Evolutionary conservation across 2,329 filamentous ascomycete species (phyloP).

Genomic region (Sporothrix variecibatus): DNA sequence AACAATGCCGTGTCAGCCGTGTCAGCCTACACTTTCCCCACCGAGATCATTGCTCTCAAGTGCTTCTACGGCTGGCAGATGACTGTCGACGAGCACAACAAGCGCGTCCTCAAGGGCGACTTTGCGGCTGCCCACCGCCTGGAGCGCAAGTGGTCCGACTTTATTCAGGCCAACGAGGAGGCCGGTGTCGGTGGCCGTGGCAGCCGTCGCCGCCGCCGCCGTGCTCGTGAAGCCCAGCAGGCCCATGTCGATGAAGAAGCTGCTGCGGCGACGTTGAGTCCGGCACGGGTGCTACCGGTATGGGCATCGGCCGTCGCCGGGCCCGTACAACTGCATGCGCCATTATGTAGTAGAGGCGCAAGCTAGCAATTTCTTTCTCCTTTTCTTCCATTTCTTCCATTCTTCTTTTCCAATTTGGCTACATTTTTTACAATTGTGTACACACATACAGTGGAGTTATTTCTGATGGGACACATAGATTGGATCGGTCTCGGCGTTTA

Average conservation of each 20-base stretch:
- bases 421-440: not conserved
- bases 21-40: slow-evolving; percentile 59
- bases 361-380: not conserved
- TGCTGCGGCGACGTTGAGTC: slow-evolving; percentile 66
- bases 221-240: slow-evolving; percentile 78
- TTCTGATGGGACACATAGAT: not conserved
- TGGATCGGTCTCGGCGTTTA: not conserved
- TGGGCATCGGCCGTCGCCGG: slow-evolving; percentile 37
- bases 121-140: slow-evolving; percentile 72
- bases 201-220: slow-evolving; percentile 67
- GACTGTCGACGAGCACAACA: slow-evolving; percentile 91
- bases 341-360: slow-evolving; percentile 33
- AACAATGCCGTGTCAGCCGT: slow-evolving; percentile 36
- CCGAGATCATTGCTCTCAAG: slow-evolving; percentile 81
- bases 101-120: slow-evolving; percentile 78
- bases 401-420: not conserved
- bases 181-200: slow-evolving; percentile 69
- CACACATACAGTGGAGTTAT: not conserved
- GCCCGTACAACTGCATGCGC: slow-evolving; percentile 33
- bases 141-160: slow-evolving; percentile 89
- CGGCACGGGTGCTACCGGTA: slow-evolving; percentile 54
- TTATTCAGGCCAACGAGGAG: slow-evolving; percentile 90
- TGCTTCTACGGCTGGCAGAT: slow-evolving; percentile 96
- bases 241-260: slow-evolving; percentile 81
- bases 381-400: not conserved